phyloP scores from a whole-genome alignment of 73 alveolate genomes.

The Tetrahymena thermophila region DNA sequence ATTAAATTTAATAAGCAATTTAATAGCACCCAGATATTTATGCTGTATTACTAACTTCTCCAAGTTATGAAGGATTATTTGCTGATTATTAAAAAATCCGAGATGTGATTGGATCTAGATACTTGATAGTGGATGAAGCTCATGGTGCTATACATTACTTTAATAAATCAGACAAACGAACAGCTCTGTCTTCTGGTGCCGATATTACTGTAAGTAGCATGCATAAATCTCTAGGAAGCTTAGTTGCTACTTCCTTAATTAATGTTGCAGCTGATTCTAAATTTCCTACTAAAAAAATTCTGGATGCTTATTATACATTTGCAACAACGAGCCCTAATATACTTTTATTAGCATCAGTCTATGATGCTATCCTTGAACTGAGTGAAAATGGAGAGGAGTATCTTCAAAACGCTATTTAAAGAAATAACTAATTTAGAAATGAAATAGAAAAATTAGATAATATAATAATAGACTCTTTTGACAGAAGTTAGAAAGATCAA shows the following conservation, averaged over 20 bases:
- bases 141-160: constrained; percentile 35
- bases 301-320: neutral
- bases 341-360: constrained; percentile 5
- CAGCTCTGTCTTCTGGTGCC: constrained; percentile 29
- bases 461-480: neutral
- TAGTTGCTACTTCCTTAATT: constrained; percentile 11
- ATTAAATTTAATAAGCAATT: neutral
- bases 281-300: neutral
- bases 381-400: neutral
- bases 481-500: neutral
- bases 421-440: neutral
- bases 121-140: constrained; percentile 32
- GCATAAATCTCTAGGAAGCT: constrained; percentile 12
- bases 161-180: neutral
- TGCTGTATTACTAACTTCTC: constrained; percentile 21
- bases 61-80: constrained; percentile 24
- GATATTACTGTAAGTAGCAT: constrained; percentile 17
- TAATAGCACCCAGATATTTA: constrained; percentile 19
- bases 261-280: constrained; percentile 13
- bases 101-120: neutral
- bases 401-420: neutral
- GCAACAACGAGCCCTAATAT: constrained; percentile 7
- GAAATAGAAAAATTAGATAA: neutral
- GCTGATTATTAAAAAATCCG: neutral
- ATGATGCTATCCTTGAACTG: constrained; percentile 4